Evolutionary conservation across 495 filamentous ascomycete species (phyloP).

Genomic region (Daldinia concentrica): DNA sequence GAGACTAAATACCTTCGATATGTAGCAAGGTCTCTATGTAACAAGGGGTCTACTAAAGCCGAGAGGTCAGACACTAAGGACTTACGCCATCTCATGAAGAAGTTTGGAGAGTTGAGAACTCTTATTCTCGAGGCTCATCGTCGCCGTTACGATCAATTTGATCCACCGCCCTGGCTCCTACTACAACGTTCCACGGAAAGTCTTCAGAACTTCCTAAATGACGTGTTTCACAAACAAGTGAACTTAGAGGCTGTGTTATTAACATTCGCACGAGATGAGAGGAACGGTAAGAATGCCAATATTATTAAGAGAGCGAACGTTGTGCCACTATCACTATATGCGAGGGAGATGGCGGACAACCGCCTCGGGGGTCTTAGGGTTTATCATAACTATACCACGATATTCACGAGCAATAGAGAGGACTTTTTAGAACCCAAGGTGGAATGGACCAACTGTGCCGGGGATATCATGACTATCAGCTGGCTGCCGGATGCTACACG

Average conservation of each 20-base stretch:
- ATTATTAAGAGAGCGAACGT: conserved; percentile 42
- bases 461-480: conserved; percentile 66
- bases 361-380: conserved; percentile 45
- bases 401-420: conserved; percentile 54
- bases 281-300: conserved; percentile 34
- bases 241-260: conserved; percentile 18
- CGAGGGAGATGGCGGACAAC: conserved; percentile 52
- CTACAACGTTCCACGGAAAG: conserved; percentile 42
- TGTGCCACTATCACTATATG: conserved; percentile 49
- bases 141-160: conserved; percentile 20
- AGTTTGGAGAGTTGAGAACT: conserved; percentile 16
- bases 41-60: conserved; percentile 2
- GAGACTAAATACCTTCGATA: conserved; percentile 54
- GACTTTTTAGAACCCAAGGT: conserved; percentile 55
- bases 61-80: conserved; percentile 23
- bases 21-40: conserved; percentile 32
- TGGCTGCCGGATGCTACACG: conserved; percentile 61
- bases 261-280: conserved; percentile 46
- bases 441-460: conserved; percentile 65
- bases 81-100: conserved; percentile 39
- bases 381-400: conserved; percentile 50
- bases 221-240: conserved; percentile 39
- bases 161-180: conserved; percentile 32
- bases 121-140: conserved; percentile 32
- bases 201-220: conserved; percentile 49